phyloP scores from a whole-genome alignment of 371 early-diverging fungal species.

The Chytridiales sp. region DNA sequence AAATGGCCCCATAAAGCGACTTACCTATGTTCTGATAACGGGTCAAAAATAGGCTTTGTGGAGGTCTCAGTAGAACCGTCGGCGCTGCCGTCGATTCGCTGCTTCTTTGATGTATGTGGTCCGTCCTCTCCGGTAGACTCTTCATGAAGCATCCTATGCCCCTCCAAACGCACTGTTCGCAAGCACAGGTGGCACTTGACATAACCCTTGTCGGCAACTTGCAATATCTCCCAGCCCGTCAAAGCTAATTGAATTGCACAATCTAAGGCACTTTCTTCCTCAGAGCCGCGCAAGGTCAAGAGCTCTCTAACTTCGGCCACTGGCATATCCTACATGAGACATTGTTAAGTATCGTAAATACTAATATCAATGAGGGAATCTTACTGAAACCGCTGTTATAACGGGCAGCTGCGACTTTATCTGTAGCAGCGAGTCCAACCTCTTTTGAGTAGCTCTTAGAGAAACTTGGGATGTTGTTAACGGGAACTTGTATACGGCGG shows the following conservation, averaged over 20 bases:
- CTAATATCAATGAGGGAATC: background rate
- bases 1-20: background rate
- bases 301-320: background rate
- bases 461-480: slow-evolving; percentile 1
- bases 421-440: background rate
- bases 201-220: background rate
- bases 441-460: background rate
- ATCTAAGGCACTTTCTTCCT: no score
- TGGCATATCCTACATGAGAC: background rate
- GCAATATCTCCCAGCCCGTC: no score
- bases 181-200: background rate
- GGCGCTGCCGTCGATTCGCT: no score
- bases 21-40: background rate
- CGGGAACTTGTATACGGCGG: slow-evolving; percentile 1
- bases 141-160: background rate
- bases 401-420: background rate
- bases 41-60: no score
- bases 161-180: background rate
- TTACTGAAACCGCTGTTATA: background rate
- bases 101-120: no score
- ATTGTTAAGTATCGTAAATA: background rate
- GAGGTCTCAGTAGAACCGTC: no score
- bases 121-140: no score
- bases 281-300: background rate
- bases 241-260: no score